Conservation (phyloP, 2,329 filamentous ascomycete species). For the Thermoascus crustaceus region DNA sequence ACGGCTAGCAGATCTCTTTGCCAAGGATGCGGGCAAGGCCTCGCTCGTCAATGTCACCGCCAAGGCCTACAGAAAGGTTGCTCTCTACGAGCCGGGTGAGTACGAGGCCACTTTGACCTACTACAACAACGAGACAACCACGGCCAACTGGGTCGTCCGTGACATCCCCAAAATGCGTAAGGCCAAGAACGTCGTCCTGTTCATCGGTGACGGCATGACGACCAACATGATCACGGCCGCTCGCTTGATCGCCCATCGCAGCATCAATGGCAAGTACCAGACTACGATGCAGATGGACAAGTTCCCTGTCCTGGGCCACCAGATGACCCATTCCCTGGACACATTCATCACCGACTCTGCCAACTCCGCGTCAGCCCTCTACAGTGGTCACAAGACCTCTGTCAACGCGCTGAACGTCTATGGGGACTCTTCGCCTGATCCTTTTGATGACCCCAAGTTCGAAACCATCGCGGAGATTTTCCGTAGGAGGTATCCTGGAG, state of each 20-base stretch:
- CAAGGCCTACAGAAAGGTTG: constrained; percentile 68
- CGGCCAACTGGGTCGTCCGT: constrained; percentile 68
- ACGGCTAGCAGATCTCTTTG: constrained; percentile 57
- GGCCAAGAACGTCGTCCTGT: constrained; percentile 78
- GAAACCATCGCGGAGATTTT: constrained; percentile 70
- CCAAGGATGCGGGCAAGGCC: constrained; percentile 59
- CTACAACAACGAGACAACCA: constrained; percentile 63
- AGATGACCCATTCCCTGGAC: constrained; percentile 83
- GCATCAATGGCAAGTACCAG: constrained; percentile 77
- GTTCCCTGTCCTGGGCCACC: constrained; percentile 77
- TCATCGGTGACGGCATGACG: constrained; percentile 64
- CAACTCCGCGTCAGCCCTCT: constrained; percentile 74
- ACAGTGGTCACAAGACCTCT: constrained; percentile 74
- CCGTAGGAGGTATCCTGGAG: constrained; percentile 55
- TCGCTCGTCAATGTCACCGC: constrained; percentile 72
- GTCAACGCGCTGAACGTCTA: constrained; percentile 79
- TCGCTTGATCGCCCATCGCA: constrained; percentile 71
- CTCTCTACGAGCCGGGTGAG: constrained; percentile 68
- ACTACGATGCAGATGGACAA: constrained; percentile 67
- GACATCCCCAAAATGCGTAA: constrained; percentile 61
- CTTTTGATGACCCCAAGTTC: constrained; percentile 77
- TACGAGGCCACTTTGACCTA: constrained; percentile 71
- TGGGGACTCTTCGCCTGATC: constrained; percentile 62
- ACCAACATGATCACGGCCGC: constrained; percentile 52
- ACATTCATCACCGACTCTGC: constrained; percentile 80